phyloP scores from a whole-genome alignment of 2,329 filamentous ascomycete species.

The Alternaria panax region DNA sequence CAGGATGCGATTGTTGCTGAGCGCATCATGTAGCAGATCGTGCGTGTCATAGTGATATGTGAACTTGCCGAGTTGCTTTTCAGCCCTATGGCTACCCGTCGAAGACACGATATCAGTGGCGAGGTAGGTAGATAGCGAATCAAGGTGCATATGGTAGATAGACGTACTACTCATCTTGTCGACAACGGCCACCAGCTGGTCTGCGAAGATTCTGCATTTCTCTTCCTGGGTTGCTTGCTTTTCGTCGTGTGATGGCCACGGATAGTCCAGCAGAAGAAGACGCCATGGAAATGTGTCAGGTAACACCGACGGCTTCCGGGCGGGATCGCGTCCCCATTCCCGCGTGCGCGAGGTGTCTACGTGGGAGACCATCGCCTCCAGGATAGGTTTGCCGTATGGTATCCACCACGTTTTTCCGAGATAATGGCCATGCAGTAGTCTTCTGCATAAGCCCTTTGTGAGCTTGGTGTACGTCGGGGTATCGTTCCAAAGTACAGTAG shows the following conservation, averaged over 20 bases:
- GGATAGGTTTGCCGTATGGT: constrained; percentile 15
- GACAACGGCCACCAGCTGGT: constrained; percentile 19
- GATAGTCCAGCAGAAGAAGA: constrained; percentile 38
- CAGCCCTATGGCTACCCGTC: background rate
- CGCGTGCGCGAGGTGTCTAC: constrained; percentile 28
- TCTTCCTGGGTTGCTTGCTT: constrained; percentile 6
- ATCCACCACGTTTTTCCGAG: constrained; percentile 23
- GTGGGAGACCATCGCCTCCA: constrained; percentile 30
- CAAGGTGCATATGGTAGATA: constrained; percentile 28
- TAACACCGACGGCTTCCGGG: constrained; percentile 26
- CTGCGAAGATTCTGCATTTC: constrained; percentile 28
- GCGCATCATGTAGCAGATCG: constrained; percentile 7
- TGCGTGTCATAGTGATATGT: background rate
- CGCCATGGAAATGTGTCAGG: constrained; percentile 35
- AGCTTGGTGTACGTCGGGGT: constrained; percentile 6
- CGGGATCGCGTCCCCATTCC: constrained; percentile 31
- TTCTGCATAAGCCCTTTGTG: background rate
- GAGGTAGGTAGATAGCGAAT: constrained; percentile 12
- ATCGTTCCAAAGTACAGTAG: constrained; percentile 18
- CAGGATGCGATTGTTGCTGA: constrained; percentile 22
- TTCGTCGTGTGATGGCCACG: constrained; percentile 9
- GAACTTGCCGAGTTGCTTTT: background rate
- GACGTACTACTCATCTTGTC: constrained; percentile 20
- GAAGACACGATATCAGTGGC: background rate
- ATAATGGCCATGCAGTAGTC: background rate